Conservation (phyloP, 148 eudicot species). For the Nepenthes mirabilis region DNA sequence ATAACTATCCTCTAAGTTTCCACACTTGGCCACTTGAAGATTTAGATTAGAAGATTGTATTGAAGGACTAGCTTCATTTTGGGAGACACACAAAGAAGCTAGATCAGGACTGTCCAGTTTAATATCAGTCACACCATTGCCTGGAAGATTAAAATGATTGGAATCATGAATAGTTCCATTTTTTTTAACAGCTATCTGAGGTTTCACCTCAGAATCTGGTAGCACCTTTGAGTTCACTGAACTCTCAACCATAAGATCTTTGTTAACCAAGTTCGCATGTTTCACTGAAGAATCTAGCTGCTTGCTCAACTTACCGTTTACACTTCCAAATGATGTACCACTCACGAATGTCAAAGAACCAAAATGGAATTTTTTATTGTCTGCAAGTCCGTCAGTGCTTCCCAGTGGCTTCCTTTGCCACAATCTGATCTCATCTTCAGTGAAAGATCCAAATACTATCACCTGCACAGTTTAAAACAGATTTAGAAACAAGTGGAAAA, state of each 20-base stretch:
- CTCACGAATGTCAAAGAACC: constrained; percentile 29
- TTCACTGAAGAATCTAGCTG: constrained; percentile 19
- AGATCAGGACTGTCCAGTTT: constrained; percentile 16
- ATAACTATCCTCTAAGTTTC: constrained; percentile 21
- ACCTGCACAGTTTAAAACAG: constrained; percentile 21
- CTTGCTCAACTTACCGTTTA: constrained; percentile 15
- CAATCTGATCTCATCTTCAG: constrained; percentile 48
- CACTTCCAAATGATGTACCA: constrained; percentile 28
- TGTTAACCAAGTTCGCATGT: constrained; percentile 11
- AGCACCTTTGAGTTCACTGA: constrained; percentile 7
- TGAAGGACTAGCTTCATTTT: constrained; percentile 8
- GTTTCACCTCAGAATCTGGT: constrained; percentile 2
- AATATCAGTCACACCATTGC: constrained; percentile 27
- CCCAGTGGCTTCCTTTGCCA: constrained; percentile 16
- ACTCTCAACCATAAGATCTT: constrained; percentile 8
- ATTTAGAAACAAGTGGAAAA: background rate
- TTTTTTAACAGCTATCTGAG: constrained; percentile 20
- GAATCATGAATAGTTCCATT: constrained; percentile 25
- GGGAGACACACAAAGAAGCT: constrained; percentile 18
- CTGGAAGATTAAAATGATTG: constrained; percentile 5
- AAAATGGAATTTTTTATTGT: constrained; percentile 25
- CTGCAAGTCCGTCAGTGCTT: constrained; percentile 9
- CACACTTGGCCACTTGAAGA: constrained; percentile 8
- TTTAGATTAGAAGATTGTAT: constrained; percentile 8
- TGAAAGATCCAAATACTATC: constrained; percentile 61